Conservation (phyloP, 129 eudicot genomes). For the Calendula officinalis region DNA sequence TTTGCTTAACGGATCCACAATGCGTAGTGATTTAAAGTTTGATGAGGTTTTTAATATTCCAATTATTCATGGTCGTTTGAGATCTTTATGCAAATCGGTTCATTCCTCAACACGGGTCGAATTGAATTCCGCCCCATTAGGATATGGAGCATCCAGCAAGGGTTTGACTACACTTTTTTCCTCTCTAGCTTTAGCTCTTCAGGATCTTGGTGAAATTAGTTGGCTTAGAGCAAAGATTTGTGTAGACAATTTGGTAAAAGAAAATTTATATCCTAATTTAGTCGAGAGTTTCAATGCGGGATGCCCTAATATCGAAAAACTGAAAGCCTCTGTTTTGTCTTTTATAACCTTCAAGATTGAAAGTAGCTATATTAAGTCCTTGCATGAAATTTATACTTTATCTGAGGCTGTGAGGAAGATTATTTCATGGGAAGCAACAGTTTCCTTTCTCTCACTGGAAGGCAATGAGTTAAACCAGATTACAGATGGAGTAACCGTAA, state of each 20-base stretch:
- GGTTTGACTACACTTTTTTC: conserved; percentile 29
- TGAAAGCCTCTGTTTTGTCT: conserved; percentile 32
- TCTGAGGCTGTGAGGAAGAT: conserved; percentile 45
- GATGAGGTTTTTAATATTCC: conserved; percentile 43
- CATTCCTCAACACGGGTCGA: conserved; percentile 54
- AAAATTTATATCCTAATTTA: conserved; percentile 31
- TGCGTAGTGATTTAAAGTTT: conserved; percentile 37
- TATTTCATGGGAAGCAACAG: conserved; percentile 63
- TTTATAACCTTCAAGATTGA: conserved; percentile 26
- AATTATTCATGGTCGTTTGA: conserved; percentile 53
- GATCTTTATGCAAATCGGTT: conserved; percentile 44
- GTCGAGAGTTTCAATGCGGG: conserved; percentile 24
- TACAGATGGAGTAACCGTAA: conserved; percentile 34
- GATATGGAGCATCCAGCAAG: conserved; percentile 28
- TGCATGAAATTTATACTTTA: conserved; percentile 46
- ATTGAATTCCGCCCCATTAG: conserved; percentile 44
- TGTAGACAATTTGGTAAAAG: conserved; percentile 37
- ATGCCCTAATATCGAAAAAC: conserved; percentile 33
- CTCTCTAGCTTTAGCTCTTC: conserved; percentile 41
- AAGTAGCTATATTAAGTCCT: conserved; percentile 37
- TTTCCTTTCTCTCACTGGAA: conserved; percentile 58
- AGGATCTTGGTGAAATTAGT: conserved; percentile 54
- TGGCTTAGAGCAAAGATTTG: conserved; percentile 36
- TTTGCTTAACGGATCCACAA: conserved; percentile 71
- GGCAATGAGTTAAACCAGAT: conserved; percentile 33